Percentiles rank a stretch among this genome's conserved stretches.
Conservation (phyloP, 2,329 filamentous ascomycete species). For the Penicillium griseofulvum region DNA sequence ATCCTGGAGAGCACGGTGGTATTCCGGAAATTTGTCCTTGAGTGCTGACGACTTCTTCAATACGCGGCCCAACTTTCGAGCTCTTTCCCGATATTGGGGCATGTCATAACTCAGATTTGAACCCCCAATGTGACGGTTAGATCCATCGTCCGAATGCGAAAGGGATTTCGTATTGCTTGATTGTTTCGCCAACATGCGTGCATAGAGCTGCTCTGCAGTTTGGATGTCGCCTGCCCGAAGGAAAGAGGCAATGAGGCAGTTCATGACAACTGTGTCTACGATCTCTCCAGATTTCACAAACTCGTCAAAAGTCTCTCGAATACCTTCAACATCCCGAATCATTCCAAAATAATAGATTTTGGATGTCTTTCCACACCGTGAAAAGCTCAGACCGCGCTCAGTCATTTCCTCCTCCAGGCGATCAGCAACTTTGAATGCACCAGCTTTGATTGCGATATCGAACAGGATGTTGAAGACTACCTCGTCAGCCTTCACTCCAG, state of each 20-base stretch:
- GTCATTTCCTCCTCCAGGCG: constrained; percentile 82
- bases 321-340: constrained; percentile 67
- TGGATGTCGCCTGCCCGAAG: constrained; percentile 71
- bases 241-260: constrained; percentile 78
- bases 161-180: constrained; percentile 37
- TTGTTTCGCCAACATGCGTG: constrained; percentile 72
- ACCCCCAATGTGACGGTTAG: background rate
- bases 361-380: constrained; percentile 77
- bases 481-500: constrained; percentile 62
- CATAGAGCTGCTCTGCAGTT: constrained; percentile 77
- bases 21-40: constrained; percentile 51
- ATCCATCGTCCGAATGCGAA: background rate
- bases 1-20: constrained; percentile 63
- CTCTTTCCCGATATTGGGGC: constrained; percentile 34
- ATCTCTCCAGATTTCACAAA: constrained; percentile 84
- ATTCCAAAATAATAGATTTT: constrained; percentile 83
- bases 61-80: constrained; percentile 47
- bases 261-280: constrained; percentile 81
- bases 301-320: constrained; percentile 74
- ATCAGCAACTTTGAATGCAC: constrained; percentile 79
- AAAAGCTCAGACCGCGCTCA: constrained; percentile 63
- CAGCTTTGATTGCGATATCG: constrained; percentile 79
- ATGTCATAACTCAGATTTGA: constrained; percentile 33
- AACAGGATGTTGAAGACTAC: constrained; percentile 96
- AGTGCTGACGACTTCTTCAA: constrained; percentile 47